phyloP scores from a whole-genome alignment of 2,329 filamentous ascomycete genomes.

The Teratosphaeria gauchensis region DNA sequence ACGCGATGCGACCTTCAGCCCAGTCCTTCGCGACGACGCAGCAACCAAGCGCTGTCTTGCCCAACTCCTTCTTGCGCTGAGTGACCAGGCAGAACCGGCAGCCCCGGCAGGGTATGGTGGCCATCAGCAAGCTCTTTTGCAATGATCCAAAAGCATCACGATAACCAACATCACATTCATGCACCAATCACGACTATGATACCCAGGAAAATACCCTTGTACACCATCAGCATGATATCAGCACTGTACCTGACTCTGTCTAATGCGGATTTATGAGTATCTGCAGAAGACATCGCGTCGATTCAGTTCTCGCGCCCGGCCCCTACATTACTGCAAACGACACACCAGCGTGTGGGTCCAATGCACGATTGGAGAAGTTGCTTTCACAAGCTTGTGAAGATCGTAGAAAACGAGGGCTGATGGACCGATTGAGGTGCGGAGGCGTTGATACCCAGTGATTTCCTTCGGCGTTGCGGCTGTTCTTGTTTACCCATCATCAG shows the following conservation, averaged over 20 bases:
- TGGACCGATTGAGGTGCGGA: background rate
- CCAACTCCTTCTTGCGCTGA: constrained; percentile 94
- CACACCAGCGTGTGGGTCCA: background rate
- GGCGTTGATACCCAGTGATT: background rate
- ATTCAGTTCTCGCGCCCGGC: background rate
- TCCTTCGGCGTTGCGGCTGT: background rate
- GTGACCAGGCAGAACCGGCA: constrained; percentile 46
- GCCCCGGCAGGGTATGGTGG: constrained; percentile 13
- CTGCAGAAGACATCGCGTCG: background rate
- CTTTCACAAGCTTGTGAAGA: background rate
- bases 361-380: background rate
- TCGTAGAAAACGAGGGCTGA: background rate
- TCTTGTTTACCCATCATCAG: background rate
- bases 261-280: background rate
- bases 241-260: background rate
- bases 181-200: background rate
- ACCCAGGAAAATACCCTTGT: background rate
- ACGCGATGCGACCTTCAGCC: constrained; percentile 94
- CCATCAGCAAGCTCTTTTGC: constrained; percentile 11
- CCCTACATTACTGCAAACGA: background rate
- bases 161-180: background rate
- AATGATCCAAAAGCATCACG: background rate
- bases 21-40: constrained; percentile 90
- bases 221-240: background rate
- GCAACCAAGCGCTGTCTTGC: constrained; percentile 95